Conservation (phyloP, 108 stramenopile genomes). For the Nitzschia sp. region DNA sequence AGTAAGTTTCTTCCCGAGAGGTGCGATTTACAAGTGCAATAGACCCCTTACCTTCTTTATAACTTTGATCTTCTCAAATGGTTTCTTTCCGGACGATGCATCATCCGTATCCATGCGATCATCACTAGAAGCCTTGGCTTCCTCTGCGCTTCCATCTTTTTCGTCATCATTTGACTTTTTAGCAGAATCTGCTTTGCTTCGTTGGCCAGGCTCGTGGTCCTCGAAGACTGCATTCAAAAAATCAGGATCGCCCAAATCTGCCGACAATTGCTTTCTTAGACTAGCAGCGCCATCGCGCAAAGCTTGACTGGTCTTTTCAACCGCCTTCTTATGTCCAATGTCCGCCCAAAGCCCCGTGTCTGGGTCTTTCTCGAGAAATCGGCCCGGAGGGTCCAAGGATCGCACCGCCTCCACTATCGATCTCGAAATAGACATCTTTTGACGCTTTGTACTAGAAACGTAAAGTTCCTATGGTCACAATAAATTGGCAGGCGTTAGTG, state of each 20-base stretch:
- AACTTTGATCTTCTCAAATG: slow-evolving; percentile 5
- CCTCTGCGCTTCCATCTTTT: slow-evolving; percentile 12
- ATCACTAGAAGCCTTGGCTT: neutral
- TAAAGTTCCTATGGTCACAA: slow-evolving; percentile 64
- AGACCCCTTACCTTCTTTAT: slow-evolving; percentile 2
- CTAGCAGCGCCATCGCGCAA: slow-evolving; percentile 75
- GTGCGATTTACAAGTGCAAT: neutral
- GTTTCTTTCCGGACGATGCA: neutral
- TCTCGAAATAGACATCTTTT: slow-evolving; percentile 80
- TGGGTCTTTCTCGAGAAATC: slow-evolving; percentile 75
- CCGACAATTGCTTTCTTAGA: slow-evolving; percentile 64
- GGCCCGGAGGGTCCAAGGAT: slow-evolving; percentile 55
- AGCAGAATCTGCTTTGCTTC: neutral
- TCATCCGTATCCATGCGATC: neutral
- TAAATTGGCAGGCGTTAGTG: neutral
- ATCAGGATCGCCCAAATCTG: slow-evolving; percentile 63
- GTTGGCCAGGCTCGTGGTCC: slow-evolving; percentile 12
- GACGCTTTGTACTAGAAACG: slow-evolving; percentile 69
- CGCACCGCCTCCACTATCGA: slow-evolving; percentile 81
- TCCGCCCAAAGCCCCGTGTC: slow-evolving; percentile 56
- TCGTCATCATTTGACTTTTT: neutral
- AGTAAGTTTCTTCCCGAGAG: neutral
- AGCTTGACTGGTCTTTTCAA: slow-evolving; percentile 78
- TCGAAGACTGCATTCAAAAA: slow-evolving; percentile 66
- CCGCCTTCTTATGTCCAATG: slow-evolving; percentile 70